Percentiles rank a stretch among this genome's conserved stretches.
Conservation (phyloP, 139 green algal species). For the Coelastrella sp. region DNA sequence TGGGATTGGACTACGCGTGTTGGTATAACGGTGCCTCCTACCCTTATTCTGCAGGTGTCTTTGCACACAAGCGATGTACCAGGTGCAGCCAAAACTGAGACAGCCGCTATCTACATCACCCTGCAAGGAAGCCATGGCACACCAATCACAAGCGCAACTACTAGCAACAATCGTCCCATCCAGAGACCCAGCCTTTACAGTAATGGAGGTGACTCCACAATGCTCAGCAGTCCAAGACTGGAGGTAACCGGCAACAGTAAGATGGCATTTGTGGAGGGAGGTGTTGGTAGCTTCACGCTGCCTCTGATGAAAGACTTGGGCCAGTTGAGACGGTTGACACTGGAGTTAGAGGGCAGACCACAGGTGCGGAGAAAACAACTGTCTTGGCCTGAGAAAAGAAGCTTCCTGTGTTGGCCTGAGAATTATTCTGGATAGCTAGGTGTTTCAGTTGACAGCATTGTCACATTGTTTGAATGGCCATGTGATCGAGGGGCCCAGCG, state of each 20-base stretch:
- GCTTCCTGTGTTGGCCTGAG: too few species aligned
- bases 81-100: background rate
- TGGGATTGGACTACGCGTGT: too few species aligned
- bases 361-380: background rate
- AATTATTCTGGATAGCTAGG: too few species aligned
- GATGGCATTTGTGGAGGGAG: background rate
- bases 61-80: background rate
- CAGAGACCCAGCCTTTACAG: background rate
- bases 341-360: constrained; percentile 1
- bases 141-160: constrained; percentile 15
- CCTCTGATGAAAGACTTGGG: constrained; percentile 5
- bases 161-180: background rate
- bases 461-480: too few species aligned
- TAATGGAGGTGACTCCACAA: background rate
- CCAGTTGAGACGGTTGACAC: constrained; percentile 22
- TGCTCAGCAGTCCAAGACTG: constrained; percentile 1
- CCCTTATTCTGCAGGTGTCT: constrained; percentile 1
- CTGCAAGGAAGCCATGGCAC: constrained; percentile 6
- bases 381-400: too few species aligned
- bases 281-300: background rate
- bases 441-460: too few species aligned
- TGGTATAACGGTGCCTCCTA: background rate
- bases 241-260: background rate
- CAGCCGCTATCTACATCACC: background rate
- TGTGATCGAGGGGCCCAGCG: too few species aligned